Base-by-base conservation (phyloP, 306 rosid genomes). In the Castanopsis chinensis region DNA sequence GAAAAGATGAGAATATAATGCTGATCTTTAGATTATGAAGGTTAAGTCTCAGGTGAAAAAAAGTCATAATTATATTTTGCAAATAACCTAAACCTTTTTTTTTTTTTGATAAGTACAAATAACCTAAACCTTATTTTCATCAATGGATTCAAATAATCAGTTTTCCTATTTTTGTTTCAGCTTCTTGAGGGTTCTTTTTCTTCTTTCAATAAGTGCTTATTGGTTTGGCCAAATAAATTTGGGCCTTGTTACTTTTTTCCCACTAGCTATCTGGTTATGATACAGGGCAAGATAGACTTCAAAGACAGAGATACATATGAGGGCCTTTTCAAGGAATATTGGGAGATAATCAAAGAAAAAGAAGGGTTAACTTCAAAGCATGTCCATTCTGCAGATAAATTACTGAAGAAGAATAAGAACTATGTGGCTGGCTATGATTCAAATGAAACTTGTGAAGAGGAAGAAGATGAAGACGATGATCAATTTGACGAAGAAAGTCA, bases 221-320 rank as follows among this genome's bases (percentile, higher is more conserved):
- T 60, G 19, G 27, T 5, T 68, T 72, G 30, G 13, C 21, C 67
- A 8, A 41, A 41, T 41, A 41, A 41, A 41, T 41, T 41, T 41
- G 11, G 11, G 45, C 45, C 45, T 41, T 41, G 27, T 60, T 43
- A 23, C 76, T 9, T 64, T 76, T 76, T 52, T 69, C 32, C 75
- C 69, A 77, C 68, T 82, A 64, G 71, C 73, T 41, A n/a, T 51
- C 45, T 84, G 41, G 20, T 69, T 52, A 76, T 67, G 81, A 80
- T 74, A 68, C 86, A 88, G 93, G 91, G 27, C 37, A 70, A 75
- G 76, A 70, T 93, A 76, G 91, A 93, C 78, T 87, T 93, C 78
- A 79, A 83, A 41, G 90, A 90, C 68, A 73, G 32, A 75, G 81
- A 82, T 9, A 91, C 94, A 6, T 80, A 69, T 15, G 97, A 93